Base-by-base conservation (phyloP, 1,284 basidiomycete species). In the Fomitopsis betulina region DNA sequence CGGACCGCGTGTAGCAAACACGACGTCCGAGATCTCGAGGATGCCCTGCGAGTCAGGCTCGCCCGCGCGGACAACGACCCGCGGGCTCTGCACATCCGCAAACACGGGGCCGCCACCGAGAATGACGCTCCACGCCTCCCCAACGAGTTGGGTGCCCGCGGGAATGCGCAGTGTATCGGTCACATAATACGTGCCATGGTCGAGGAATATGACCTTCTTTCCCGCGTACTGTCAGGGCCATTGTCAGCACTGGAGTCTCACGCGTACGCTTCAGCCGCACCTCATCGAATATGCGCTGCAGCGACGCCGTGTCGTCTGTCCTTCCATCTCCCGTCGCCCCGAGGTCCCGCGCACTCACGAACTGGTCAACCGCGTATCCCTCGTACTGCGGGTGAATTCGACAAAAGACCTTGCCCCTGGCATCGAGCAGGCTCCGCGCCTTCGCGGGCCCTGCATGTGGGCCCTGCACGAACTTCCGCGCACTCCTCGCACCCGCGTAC, bases 71-170 rank as follows among this genome's bases (percentile, higher is more conserved):
- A 91, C 78, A 45, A 88, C 82, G 10, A 79, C 77, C 40, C 69
- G 72, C 2, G 89, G 88, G 59, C 72, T 80, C 55, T 72, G 72
- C 56, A 76, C 70, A 62, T 87, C 72, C 56, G 76, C 62, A 74
- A 93, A 93, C 0, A 70, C 75, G 3, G 73, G 61, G 0, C 91
- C 91, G 33, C 75, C 76, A 5, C 86, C 91, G 55, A 90, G 81
- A 59, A 93, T 83, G n/a, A 85, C 82, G 5, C 87, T 81, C 88
- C 88, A 93, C 0, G 82, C 86, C 68, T 93, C 90, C 35, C 91
- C 91, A 4, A 87, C 81, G 33, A 93, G 76, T 55, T 82, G 83
- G 1, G 86, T 81, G 19, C 86, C 89, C 1, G 83, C 80, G 13
- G 90, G 91, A 54, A 93, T 85, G 2, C 76, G 78, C 51, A 93